Base-by-base conservation (phyloP, 1,284 basidiomycete species). In the Gomphus bonarii region DNA sequence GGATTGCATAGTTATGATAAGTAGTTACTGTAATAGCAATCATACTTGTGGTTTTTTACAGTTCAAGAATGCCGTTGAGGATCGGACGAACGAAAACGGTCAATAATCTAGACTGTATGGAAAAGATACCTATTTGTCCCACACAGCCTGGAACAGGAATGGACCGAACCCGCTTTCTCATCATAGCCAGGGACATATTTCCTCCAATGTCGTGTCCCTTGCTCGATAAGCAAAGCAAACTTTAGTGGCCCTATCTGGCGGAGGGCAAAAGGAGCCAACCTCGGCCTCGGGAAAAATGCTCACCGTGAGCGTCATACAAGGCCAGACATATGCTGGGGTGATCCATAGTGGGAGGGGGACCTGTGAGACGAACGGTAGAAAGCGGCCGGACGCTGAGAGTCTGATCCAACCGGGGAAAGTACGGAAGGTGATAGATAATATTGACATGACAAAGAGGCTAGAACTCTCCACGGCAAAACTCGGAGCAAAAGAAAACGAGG, bases 101-200 rank as follows among this genome's bases (percentile, higher is more conserved):
- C 51, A 74, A 62, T 38, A 79, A 64, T 22, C 64, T 63, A 11
- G 70, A 68, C 76, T 78, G 54, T 1, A 18, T 48, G n/a, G 12
- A 7, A 35, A 7, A 47, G 9, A 46, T 33, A 25, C 10, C 40
- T 3, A 43, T 22, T 14, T 46, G 36, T n/a, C n/a, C n/a, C 2
- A 46, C 6, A 43, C 22, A 50, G 20, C 33, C 60, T 38, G 16
- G 11, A 22, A 43, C n/a, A 18, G 42, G 42, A 20, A 33, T 50
- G 25, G 5, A 33, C 31, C 31, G 10, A 11, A 63, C 71, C 46
- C 55, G 76, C 77, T 62, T 75, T 75, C 59, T 80, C 73, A 60
- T 80, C 78, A 60, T 79, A 80, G 0, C 79, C 78, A 1, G 78
- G 66, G 33, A 81, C 68, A 81, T 70, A 64, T 80, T 76, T 50